Evolutionary conservation across 2,329 filamentous ascomycete species (phyloP), one percentile per base, ranked within the genome.

Genomic region (Huntiella bhutanensis): DNA sequence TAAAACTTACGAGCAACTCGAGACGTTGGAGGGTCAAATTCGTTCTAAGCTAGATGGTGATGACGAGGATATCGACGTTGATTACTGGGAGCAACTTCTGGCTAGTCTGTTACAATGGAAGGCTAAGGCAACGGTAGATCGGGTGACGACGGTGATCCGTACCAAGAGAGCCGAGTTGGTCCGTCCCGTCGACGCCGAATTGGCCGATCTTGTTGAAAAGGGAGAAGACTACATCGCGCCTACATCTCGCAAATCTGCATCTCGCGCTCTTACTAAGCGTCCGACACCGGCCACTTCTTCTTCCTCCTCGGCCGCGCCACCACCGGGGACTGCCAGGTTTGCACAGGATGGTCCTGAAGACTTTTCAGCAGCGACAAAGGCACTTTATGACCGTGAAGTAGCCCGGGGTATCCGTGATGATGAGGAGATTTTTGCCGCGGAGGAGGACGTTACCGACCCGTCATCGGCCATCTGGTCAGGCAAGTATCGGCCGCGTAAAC

Each of bases 81-180:
- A 98, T 62, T 98, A 96, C 60, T 98, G 91, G 91, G 85, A 93
- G 58, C 84, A 94, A 58, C 68, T 98, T 12, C 68, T 98, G 51
- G 78, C 79, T 53, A 92, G 80, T 57, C 66, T 98, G 52, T 69
- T 82, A 5, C 77, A 94, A 1, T 95, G 84, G 77, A 96, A 96
- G 64, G 85, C 91, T 33, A 86, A 83, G 59, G 85, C 86, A 2
- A 85, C 80, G 59, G 64, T 98, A 45, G 77, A 77, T 53, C 78
- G 75, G 51, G 77, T 95, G 12, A 87, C 80, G 53, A 76, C 83
- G 53, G 75, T 75, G 10, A 82, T 95, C 51, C 71, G 81, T 51
- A 73, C 76, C 48, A 78, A 74, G 53, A 75, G 83, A 32, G 65
- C 82, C 43, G 70, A 77, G 40, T 68, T 73, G 45, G 62, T 93